phyloP scores from a whole-genome alignment of 495 filamentous ascomycete species.

The Daldinia concentrica region DNA sequence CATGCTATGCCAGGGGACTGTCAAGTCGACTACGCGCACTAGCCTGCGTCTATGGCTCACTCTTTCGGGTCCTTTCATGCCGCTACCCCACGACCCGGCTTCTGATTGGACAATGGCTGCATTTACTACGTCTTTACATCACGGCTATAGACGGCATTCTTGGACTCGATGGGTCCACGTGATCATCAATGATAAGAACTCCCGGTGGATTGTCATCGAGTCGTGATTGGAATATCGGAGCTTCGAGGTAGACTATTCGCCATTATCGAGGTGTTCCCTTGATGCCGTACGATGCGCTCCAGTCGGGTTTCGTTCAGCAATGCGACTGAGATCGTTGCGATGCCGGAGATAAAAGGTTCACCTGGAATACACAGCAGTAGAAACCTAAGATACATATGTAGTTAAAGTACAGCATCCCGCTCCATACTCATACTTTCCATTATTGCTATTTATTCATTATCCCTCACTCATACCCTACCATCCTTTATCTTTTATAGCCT shows the following conservation, averaged over 20 bases:
- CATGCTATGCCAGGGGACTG: slow-evolving; percentile 10
- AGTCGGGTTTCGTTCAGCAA: slow-evolving; percentile 24
- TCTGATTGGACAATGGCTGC: slow-evolving; percentile 45
- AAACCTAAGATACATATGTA: slow-evolving; percentile 17
- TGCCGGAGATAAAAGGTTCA: slow-evolving; percentile 46
- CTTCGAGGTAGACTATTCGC: slow-evolving; percentile 30
- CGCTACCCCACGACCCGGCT: slow-evolving; percentile 22
- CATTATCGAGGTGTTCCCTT: slow-evolving; percentile 21
- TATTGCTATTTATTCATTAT: slow-evolving; percentile 15
- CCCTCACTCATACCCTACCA: not conserved
- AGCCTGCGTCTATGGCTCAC: slow-evolving; percentile 26
- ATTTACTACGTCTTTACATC: slow-evolving; percentile 6
- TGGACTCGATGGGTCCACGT: slow-evolving; percentile 39
- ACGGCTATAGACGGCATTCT: slow-evolving; percentile 46
- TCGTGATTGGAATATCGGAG: slow-evolving; percentile 44
- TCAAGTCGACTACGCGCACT: slow-evolving; percentile 33
- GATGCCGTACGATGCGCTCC: slow-evolving; percentile 32
- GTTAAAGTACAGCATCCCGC: slow-evolving; percentile 27
- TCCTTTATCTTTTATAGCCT: not conserved
- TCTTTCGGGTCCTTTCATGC: slow-evolving; percentile 30
- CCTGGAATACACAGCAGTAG: slow-evolving; percentile 16
- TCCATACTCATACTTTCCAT: slow-evolving; percentile 21
- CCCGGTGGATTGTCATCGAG: slow-evolving; percentile 41
- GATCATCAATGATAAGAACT: slow-evolving; percentile 45
- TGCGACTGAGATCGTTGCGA: slow-evolving; percentile 39